Conservation (phyloP, 2,329 filamentous ascomycete genomes). For the Colletotrichum incanum region DNA sequence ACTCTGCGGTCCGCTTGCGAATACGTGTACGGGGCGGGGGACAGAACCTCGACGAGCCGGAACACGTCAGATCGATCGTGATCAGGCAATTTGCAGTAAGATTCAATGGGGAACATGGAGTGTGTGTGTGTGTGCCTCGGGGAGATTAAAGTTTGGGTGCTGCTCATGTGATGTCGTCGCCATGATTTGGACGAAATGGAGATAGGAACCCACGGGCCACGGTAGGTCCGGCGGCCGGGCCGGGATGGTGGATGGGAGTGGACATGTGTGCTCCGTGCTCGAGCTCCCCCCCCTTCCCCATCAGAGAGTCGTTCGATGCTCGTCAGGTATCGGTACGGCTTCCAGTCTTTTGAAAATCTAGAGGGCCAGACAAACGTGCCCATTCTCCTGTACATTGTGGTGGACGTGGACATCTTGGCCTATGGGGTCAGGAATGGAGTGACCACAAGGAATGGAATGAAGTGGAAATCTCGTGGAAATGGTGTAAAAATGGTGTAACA, state of each 20-base stretch:
- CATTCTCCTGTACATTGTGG: not conserved
- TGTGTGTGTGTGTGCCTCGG: not conserved
- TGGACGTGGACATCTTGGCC: not conserved
- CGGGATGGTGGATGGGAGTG: not conserved
- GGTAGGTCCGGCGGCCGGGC: not conserved
- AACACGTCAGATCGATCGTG: constrained; percentile 18
- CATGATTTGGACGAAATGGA: not conserved
- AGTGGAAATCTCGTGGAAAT: constrained; percentile 8
- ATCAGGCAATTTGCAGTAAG: constrained; percentile 1
- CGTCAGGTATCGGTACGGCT: not conserved
- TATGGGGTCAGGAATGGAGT: not conserved
- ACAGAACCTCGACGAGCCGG: not conserved
- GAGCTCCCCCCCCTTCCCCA: not conserved
- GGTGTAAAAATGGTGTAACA: constrained; percentile 3
- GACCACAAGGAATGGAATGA: not conserved
- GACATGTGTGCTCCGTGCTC: constrained; percentile 10
- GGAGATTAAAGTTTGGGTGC: constrained; percentile 7
- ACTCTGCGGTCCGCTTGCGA: constrained; percentile 29
- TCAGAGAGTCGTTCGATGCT: not conserved
- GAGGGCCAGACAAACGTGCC: not conserved
- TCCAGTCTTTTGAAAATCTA: not conserved
- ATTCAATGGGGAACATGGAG: not conserved
- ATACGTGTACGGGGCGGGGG: constrained; percentile 15
- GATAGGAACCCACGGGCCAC: not conserved
- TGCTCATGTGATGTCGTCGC: not conserved